phyloP scores from a whole-genome alignment of 352 stramenopile genomes.

The Phytophthora sansomeana region DNA sequence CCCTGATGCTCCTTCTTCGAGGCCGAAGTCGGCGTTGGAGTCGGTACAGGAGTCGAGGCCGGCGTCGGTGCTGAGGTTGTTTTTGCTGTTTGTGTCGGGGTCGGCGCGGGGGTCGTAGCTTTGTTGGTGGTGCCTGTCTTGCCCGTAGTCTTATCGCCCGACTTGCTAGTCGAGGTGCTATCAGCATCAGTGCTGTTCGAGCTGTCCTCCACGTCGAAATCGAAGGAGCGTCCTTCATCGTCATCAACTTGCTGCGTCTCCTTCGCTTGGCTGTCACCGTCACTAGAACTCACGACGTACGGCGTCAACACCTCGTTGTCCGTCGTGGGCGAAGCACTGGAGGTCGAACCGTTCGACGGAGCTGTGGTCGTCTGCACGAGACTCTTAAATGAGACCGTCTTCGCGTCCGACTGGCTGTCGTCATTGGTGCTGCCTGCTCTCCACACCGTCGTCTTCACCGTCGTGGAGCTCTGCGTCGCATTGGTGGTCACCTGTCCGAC shows the following conservation, averaged over 20 bases:
- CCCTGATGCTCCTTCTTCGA: not conserved
- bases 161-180: constrained; percentile 20
- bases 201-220: constrained; percentile 2
- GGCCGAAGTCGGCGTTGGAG: constrained; percentile 4
- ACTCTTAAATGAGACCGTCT: constrained; percentile 33
- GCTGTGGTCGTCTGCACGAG: constrained; percentile 15
- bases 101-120: not conserved
- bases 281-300: not conserved
- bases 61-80: constrained; percentile 9
- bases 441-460: constrained; percentile 17
- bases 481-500: constrained; percentile 30
- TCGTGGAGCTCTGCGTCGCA: constrained; percentile 20
- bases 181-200: constrained; percentile 15
- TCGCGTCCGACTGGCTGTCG: constrained; percentile 12
- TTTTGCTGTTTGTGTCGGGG: not conserved
- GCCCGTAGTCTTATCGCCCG: constrained; percentile 4
- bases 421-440: constrained; percentile 20
- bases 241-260: constrained; percentile 3
- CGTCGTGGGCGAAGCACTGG: not conserved
- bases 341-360: not conserved
- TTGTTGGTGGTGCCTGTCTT: constrained; percentile 13
- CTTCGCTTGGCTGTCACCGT: not conserved
- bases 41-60: constrained; percentile 11
- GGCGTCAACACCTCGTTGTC: constrained; percentile 5
- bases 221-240: no score